These are phyloP conservation scores for Zarea fungicola DNA, from an alignment of 2,329 filamentous ascomycete genomes.

Conservation along the genomic window DNA sequence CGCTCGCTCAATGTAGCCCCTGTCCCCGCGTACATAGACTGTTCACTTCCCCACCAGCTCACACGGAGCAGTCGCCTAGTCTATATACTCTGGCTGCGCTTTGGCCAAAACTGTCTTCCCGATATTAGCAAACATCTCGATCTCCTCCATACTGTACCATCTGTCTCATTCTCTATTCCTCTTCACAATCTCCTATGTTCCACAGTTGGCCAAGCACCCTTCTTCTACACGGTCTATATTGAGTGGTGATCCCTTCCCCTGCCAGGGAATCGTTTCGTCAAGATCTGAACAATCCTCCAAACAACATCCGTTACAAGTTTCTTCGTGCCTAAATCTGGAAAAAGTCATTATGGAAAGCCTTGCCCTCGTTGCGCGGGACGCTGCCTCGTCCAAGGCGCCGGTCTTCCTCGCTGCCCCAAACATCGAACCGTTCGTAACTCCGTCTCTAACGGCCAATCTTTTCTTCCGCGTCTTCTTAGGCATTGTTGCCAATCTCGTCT, in stretches of 20 bases:
- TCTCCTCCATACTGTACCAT: neutral
- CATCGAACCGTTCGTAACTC: conserved; percentile 22
- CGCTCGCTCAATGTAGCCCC: too few species aligned
- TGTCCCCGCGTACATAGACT: too few species aligned
- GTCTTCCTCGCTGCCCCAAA: conserved; percentile 20
- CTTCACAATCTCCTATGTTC: too few species aligned
- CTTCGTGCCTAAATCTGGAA: too few species aligned
- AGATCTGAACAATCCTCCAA: too few species aligned
- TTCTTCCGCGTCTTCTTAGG: conserved; percentile 44
- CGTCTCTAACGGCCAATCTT: conserved; percentile 39
- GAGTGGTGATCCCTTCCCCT: too few species aligned
- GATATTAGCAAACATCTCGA: neutral
- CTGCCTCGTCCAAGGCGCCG: conserved; percentile 13
- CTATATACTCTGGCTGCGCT: neutral
- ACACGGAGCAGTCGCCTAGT: too few species aligned
- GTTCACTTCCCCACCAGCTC: too few species aligned
- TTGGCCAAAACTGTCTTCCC: neutral
- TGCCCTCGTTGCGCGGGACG: neutral
- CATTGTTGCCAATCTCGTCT: conserved; percentile 39
- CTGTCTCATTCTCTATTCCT: neutral
- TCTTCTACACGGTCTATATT: too few species aligned
- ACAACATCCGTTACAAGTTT: too few species aligned
- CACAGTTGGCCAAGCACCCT: too few species aligned
- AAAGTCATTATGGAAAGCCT: neutral
- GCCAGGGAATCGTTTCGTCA: too few species aligned